These are phyloP conservation scores for Andrographis paniculata DNA, from an alignment of 305 asterid species.

Conservation along the genomic window DNA sequence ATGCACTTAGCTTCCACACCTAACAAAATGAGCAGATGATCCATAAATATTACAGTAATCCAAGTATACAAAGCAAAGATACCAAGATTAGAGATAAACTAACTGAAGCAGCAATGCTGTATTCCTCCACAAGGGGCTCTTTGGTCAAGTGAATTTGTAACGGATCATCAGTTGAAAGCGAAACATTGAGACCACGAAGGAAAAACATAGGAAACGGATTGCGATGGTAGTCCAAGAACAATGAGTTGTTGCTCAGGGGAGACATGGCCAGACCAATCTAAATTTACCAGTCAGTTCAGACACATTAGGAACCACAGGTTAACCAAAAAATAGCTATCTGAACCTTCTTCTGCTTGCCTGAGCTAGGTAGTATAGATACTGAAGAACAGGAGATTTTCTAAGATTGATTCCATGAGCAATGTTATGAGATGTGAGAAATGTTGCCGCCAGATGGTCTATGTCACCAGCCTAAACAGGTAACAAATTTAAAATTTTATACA, in stretches of 20 bases:
- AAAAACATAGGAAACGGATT: constrained; percentile 93
- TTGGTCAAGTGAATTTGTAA: constrained; percentile 94
- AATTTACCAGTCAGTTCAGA: constrained; percentile 21
- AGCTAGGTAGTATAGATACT: constrained; percentile 86
- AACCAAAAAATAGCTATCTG: constrained; percentile 5
- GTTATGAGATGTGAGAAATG: constrained; percentile 84
- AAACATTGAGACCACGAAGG: constrained; percentile 92
- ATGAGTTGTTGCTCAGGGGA: constrained; percentile 97
- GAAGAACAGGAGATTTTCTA: constrained; percentile 95
- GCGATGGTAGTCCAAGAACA: constrained; percentile 96
- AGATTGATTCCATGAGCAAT: constrained; percentile 97
- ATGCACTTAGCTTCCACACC: constrained; percentile 97
- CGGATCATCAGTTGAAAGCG: constrained; percentile 97
- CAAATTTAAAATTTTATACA: constrained; percentile 15
- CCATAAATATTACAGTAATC: constrained; percentile 2
- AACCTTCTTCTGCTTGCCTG: constrained; percentile 49
- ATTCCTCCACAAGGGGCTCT: constrained; percentile 98
- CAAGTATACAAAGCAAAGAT: constrained; percentile 4
- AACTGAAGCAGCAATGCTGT: constrained; percentile 98
- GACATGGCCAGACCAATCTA: constrained; percentile 99
- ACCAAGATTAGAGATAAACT: constrained; percentile 31
- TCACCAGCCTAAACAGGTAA: constrained; percentile 80
- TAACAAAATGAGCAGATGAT: constrained; percentile 20
- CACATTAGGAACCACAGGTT: constrained; percentile 14
- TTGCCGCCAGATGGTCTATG: constrained; percentile 95